A percentile compares a stretch with the other conserved stretches of the same genome.
Evolutionary conservation across 2,329 filamentous ascomycete genomes (phyloP).

Genomic region (Colletotrichum musae): DNA sequence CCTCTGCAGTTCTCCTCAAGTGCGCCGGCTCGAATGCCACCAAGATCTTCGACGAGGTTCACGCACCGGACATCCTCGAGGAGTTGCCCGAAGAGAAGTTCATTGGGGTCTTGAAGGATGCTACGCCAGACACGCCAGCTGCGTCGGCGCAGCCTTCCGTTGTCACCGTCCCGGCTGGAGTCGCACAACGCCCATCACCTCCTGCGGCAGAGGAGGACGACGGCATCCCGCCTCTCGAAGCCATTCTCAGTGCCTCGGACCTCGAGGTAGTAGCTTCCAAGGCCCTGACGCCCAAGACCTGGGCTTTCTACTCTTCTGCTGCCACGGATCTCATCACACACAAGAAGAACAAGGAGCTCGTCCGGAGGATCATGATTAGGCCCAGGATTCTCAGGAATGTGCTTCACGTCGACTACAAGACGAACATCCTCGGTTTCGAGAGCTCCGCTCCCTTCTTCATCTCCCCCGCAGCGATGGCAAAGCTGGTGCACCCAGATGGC

Average conservation of each 20-base stretch:
- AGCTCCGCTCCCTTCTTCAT: conserved; percentile 73
- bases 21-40: conserved; percentile 54
- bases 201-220: conserved; percentile 59
- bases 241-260: conserved; percentile 53
- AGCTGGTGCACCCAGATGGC: conserved; percentile 73
- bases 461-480: conserved; percentile 75
- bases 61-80: conserved; percentile 47
- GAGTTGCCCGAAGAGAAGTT: conserved; percentile 46
- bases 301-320: conserved; percentile 85
- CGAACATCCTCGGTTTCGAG: conserved; percentile 68
- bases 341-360: conserved; percentile 79
- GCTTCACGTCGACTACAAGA: conserved; percentile 72
- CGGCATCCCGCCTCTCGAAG: conserved; percentile 54
- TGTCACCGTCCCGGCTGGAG: background rate
- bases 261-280: conserved; percentile 53
- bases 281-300: conserved; percentile 43
- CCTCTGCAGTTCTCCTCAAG: conserved; percentile 61
- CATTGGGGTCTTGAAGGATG: conserved; percentile 53
- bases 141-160: conserved; percentile 60
- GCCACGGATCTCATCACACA: conserved; percentile 86
- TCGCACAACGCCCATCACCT: conserved; percentile 44
- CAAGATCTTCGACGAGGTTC: conserved; percentile 51
- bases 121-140: conserved; percentile 29
- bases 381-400: conserved; percentile 85
- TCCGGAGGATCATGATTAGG: conserved; percentile 73